These are phyloP conservation scores for Populus hybrid DNA, from an alignment of 441 rosid genomes.

Conservation along the genomic window DNA sequence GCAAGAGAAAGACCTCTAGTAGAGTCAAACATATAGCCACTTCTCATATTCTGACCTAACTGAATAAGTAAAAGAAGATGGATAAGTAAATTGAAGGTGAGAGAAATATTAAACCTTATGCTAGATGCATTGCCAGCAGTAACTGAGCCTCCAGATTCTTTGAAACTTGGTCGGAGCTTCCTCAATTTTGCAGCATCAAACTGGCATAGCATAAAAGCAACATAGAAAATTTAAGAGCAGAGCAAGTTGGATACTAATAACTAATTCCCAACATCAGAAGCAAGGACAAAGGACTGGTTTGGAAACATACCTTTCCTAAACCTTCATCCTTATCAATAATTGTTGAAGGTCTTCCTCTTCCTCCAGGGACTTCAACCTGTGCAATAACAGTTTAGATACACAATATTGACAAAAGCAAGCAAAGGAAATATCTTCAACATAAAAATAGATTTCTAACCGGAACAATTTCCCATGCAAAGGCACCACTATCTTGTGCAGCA, in stretches of 20 bases:
- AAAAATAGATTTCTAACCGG: conserved; percentile 53
- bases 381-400: conserved; percentile 17
- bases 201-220: conserved; percentile 39
- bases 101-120: conserved; percentile 60
- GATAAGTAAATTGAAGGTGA: conserved; percentile 1
- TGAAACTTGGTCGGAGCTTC: conserved; percentile 96
- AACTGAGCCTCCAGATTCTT: conserved; percentile 86
- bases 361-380: conserved; percentile 96
- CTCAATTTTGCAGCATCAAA: conserved; percentile 89
- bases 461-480: conserved; percentile 92
- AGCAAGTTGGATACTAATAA: background rate
- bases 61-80: conserved; percentile 2
- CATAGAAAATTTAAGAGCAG: background rate
- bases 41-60: background rate
- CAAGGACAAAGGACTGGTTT: background rate
- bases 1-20: background rate
- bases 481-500: conserved; percentile 83
- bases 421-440: conserved; percentile 7
- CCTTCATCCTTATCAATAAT: conserved; percentile 93
- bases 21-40: background rate
- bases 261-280: background rate
- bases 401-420: background rate
- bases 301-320: conserved; percentile 69
- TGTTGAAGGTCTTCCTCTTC: conserved; percentile 86
- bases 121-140: conserved; percentile 99